Evolutionary conservation across 2,329 filamentous ascomycete genomes (phyloP).

Genomic region (Aspergillus felis): DNA sequence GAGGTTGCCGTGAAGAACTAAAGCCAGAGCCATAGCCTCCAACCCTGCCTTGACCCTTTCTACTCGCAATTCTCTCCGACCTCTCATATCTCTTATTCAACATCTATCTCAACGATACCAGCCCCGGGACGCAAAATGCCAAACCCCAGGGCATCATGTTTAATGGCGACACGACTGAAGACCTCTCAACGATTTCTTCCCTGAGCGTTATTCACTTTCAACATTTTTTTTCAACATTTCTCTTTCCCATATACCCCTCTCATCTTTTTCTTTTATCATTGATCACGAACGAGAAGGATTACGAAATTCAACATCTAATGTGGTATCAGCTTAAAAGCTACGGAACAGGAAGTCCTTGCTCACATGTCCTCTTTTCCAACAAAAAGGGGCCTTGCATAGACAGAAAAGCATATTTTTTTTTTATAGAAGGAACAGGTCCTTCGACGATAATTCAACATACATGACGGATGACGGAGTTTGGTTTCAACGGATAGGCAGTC

Average conservation of each 20-base stretch:
- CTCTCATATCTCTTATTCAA: slow-evolving; percentile 31
- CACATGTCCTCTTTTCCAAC: neutral
- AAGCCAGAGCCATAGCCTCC: slow-evolving; percentile 10
- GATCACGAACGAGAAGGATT: slow-evolving; percentile 11
- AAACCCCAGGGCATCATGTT: slow-evolving; percentile 20
- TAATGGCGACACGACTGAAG: slow-evolving; percentile 39
- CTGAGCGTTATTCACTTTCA: slow-evolving; percentile 37
- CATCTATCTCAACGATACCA: slow-evolving; percentile 37
- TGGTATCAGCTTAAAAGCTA: neutral
- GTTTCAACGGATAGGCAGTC: slow-evolving; percentile 4
- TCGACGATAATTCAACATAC: slow-evolving; percentile 18
- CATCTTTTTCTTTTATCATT: slow-evolving; percentile 21
- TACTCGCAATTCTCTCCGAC: slow-evolving; percentile 14
- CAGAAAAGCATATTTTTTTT: slow-evolving; percentile 18
- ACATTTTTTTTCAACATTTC: slow-evolving; percentile 26
- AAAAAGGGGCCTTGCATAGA: slow-evolving; percentile 1
- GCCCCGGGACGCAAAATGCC: slow-evolving; percentile 8
- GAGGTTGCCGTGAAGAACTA: slow-evolving; percentile 22
- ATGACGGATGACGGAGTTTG: slow-evolving; percentile 17
- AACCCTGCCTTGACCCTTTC: slow-evolving; percentile 9
- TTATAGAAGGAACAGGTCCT: neutral
- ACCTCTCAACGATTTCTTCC: slow-evolving; percentile 41
- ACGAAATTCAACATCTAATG: slow-evolving; percentile 1
- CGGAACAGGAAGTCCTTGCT: slow-evolving; percentile 3
- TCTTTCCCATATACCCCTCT: slow-evolving; percentile 34